Base-by-base conservation (phyloP, 352 stramenopile species). In the Halophytophthora polymorphica region DNA sequence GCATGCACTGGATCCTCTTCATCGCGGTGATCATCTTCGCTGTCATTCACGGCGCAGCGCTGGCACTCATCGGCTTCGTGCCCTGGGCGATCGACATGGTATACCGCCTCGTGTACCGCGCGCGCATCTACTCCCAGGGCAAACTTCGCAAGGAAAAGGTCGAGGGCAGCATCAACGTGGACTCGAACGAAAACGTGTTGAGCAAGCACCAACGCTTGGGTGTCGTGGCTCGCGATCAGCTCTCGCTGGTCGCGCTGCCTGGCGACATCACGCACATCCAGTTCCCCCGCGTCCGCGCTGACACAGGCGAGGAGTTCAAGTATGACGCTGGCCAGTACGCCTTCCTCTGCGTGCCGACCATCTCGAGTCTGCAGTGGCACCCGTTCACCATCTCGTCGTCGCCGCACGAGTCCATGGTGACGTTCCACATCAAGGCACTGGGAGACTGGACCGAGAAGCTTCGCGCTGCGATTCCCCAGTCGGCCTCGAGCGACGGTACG, bases 311-410 rank as follows among this genome's bases (percentile, higher is more conserved):
- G 6, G 47, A 23, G 0, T 82, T 82, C 40, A 44, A 50, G 12
- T 79, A 69, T 34, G 25, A 64, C 13, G 67, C 70, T 10, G 73
- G 73, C 0, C 73, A 88, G 58, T 95, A 95, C 63, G 73, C 70
- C 0, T 93, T 93, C 56, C 45, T 96, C n/a, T 90, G 86, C 56
- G 55, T 96, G 0, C 83, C 81, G 1, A 29, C 40, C 6, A 60
- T 96, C 22, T 82, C 67, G 11, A 34, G 39, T 8, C 44, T 84
- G 1, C 62, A 95, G 69, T 96, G 87, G 85, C 87, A 96, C 54
- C 87, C 87, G 38, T 95, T 95, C 58, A 91, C 82, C 12, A 79
- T 96, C 39, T 85, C 79, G 7, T 91, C 75, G 21, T 71, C 77
- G 2, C 83, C 80, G 1, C 52, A 72, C 18, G 77, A 94, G 66